A percentile compares a stretch with the other conserved stretches of the same genome.
phyloP scores from a whole-genome alignment of 1,284 basidiomycete species.

The Kwoniella shivajii region DNA sequence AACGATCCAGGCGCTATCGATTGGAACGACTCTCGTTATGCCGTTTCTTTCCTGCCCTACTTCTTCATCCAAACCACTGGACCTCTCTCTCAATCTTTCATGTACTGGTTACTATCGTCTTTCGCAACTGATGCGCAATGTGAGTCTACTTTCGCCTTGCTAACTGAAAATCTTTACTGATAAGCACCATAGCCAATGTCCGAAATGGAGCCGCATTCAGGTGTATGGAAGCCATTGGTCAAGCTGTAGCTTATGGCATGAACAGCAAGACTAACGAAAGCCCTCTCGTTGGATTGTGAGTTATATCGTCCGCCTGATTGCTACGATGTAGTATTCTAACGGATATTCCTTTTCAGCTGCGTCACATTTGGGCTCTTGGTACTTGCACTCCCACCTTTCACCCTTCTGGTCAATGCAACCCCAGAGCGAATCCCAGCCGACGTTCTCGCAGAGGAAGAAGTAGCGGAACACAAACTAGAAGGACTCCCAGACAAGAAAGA shows the following conservation, averaged over 20 bases:
- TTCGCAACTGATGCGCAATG: slow-evolving; percentile 28
- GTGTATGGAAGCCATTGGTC: slow-evolving; percentile 27
- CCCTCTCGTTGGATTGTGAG: slow-evolving; percentile 25
- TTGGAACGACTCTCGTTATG: slow-evolving; percentile 24
- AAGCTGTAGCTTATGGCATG: slow-evolving; percentile 31
- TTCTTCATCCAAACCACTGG: slow-evolving; percentile 36
- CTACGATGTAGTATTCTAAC: not conserved
- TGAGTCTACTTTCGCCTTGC: not conserved
- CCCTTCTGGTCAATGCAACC: slow-evolving; percentile 26
- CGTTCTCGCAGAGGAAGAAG: slow-evolving; percentile 15
- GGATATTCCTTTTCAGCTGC: slow-evolving; percentile 8
- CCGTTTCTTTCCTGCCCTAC: slow-evolving; percentile 31
- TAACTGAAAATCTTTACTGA: not conserved
- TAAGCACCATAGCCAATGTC: slow-evolving; percentile 10
- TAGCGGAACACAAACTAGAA: slow-evolving; percentile 2
- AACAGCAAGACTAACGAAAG: slow-evolving; percentile 22
- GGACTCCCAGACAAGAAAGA: not conserved
- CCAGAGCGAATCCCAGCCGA: slow-evolving; percentile 27
- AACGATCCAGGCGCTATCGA: slow-evolving; percentile 26
- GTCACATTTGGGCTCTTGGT: slow-evolving; percentile 25
- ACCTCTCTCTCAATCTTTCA: slow-evolving; percentile 31
- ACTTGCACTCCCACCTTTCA: slow-evolving; percentile 13
- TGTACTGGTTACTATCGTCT: slow-evolving; percentile 37
- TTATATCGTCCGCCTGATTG: not conserved
- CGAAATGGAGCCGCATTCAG: slow-evolving; percentile 26